Evolutionary conservation across 768 basidiomycete genomes (phyloP).

Genomic region (Hysterangium stoloniferum): DNA sequence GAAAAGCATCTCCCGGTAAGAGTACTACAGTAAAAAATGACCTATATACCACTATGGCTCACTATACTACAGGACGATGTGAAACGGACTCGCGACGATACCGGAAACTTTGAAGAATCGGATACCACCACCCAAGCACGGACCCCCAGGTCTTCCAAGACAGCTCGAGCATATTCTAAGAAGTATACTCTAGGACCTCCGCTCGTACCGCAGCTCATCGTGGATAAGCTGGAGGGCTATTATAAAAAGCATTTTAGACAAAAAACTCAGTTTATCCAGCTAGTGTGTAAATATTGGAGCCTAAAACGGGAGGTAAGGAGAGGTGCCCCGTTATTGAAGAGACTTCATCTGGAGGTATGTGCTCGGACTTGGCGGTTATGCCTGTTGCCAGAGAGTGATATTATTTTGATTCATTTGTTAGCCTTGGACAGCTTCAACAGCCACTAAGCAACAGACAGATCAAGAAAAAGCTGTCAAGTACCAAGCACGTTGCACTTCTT

Average conservation of each 20-base stretch:
- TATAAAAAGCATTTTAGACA: constrained; percentile 62
- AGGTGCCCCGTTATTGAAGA: constrained; percentile 88
- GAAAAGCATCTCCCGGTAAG: constrained; percentile 87
- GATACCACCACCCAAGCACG: neutral
- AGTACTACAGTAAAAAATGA: neutral
- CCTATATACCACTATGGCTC: neutral
- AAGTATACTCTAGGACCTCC: constrained; percentile 90
- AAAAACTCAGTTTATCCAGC: constrained; percentile 65
- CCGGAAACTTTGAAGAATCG: neutral
- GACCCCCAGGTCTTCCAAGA: constrained; percentile 43
- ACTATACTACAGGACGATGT: constrained; percentile 8
- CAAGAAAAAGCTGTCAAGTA: constrained; percentile 79
- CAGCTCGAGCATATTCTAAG: constrained; percentile 86
- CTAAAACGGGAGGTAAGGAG: constrained; percentile 88
- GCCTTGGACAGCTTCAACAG: constrained; percentile 87
- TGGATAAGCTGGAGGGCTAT: constrained; percentile 72
- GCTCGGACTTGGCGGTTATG: neutral
- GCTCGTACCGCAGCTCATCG: constrained; percentile 77
- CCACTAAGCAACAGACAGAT: constrained; percentile 58
- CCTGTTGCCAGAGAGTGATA: neutral
- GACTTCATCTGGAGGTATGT: constrained; percentile 76
- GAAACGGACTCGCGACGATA: constrained; percentile 5
- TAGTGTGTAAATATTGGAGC: constrained; percentile 93
- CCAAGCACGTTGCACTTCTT: constrained; percentile 43
- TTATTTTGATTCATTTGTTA: neutral